These are phyloP conservation scores for Candida palmyrensis DNA, from an alignment of 805 yeast genomes.

Conservation along the genomic window DNA sequence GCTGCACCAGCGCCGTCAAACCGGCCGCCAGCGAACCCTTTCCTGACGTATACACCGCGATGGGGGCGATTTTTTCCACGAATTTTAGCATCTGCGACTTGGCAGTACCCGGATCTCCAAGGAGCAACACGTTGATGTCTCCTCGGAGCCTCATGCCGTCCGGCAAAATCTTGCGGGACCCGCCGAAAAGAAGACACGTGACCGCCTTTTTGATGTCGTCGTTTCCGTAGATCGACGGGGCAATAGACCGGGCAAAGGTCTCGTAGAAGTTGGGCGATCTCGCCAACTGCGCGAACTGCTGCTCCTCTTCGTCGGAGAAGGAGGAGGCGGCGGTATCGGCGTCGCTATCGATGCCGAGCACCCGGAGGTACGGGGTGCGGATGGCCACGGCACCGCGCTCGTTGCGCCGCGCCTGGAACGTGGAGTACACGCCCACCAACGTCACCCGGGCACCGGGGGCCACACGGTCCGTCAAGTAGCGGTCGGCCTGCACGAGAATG, in stretches of 20 bases:
- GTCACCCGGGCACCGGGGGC: slow-evolving; percentile 96
- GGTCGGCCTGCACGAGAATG: slow-evolving; percentile 78
- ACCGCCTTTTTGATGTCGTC: slow-evolving; percentile 90
- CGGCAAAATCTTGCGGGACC: slow-evolving; percentile 85
- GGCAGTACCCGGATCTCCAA: slow-evolving; percentile 99
- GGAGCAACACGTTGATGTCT: slow-evolving; percentile 84
- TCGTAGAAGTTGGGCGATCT: slow-evolving; percentile 83
- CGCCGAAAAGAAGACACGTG: slow-evolving; percentile 89
- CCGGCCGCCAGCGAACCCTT: slow-evolving; percentile 99
- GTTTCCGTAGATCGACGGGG: slow-evolving; percentile 95
- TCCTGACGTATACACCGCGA: slow-evolving; percentile 95
- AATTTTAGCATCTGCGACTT: slow-evolving; percentile 93
- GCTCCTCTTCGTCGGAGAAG: slow-evolving; percentile 91
- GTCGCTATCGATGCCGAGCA: slow-evolving; percentile 82
- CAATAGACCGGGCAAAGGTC: slow-evolving; percentile 80
- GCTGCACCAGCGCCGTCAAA: slow-evolving; percentile 94
- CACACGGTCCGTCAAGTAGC: slow-evolving; percentile 83
- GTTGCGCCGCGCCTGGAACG: slow-evolving; percentile 67
- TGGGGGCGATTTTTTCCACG: slow-evolving; percentile 92
- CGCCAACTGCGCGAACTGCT: slow-evolving; percentile 76
- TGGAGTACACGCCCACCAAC: slow-evolving; percentile 87
- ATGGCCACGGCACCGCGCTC: slow-evolving; percentile 70
- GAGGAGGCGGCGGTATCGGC: slow-evolving; percentile 58
- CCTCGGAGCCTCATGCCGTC: slow-evolving; percentile 98
- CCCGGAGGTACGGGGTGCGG: slow-evolving; percentile 85